Evolutionary conservation across 2,329 filamentous ascomycete species (phyloP).

Genomic region (Ilyonectria destructans): DNA sequence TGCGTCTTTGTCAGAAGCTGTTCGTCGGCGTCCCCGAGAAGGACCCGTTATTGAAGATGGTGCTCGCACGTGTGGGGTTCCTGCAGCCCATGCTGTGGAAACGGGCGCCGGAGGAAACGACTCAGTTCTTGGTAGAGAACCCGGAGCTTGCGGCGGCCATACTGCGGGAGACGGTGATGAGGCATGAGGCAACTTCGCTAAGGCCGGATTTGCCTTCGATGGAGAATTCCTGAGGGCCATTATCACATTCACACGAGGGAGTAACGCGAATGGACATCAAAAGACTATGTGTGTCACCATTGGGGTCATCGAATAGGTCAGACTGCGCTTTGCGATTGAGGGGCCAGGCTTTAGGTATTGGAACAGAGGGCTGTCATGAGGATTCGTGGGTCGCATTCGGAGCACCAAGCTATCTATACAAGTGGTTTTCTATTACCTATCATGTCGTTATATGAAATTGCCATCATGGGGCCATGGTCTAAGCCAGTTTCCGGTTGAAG

Average conservation of each 20-base stretch:
- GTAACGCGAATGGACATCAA: constrained; percentile 19
- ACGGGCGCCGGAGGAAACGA: constrained; percentile 58
- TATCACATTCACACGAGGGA: constrained; percentile 21
- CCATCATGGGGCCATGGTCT: constrained; percentile 10
- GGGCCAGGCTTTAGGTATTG: neutral
- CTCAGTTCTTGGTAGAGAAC: constrained; percentile 60
- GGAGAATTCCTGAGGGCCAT: constrained; percentile 51
- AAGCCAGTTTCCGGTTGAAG: neutral
- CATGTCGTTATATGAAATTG: constrained; percentile 12
- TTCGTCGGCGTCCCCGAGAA: constrained; percentile 60
- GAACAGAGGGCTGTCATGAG: neutral
- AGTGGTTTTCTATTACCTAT: constrained; percentile 10
- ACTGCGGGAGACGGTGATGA: constrained; percentile 62
- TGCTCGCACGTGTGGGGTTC: constrained; percentile 66
- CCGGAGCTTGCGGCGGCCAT: constrained; percentile 65
- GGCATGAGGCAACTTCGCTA: constrained; percentile 59
- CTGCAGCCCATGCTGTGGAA: constrained; percentile 64
- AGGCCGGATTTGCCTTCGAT: constrained; percentile 62
- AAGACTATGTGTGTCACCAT: neutral
- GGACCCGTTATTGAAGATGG: constrained; percentile 63
- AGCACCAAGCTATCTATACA: constrained; percentile 18
- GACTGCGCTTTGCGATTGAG: neutral
- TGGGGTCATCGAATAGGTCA: neutral
- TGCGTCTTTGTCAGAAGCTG: constrained; percentile 61
- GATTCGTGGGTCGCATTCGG: constrained; percentile 5